Evolutionary conservation across 345 rosid species (phyloP), one percentile per base, ranked within the genome.

Genomic region (Viola odorata): DNA sequence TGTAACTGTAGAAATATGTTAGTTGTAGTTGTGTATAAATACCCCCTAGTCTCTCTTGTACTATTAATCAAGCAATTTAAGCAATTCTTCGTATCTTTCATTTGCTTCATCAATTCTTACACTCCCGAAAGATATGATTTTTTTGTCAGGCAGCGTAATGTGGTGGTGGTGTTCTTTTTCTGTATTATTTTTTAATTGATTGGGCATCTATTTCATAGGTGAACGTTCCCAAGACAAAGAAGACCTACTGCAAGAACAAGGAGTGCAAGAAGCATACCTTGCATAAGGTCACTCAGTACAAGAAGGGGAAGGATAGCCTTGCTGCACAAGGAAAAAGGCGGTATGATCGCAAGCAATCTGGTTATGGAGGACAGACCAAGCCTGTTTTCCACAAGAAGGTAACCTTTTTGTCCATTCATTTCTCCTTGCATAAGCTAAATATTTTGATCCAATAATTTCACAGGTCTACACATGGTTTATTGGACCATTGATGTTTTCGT

Each of bases 211-310:
- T 41, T 41, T 60, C 7, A 42, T 64, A 87, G 96, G 96, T 88
- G 84, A 88, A 88, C 67, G 82, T 85, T 66, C 92, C 92, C 3
- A 85, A 88, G 78, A 88, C 92, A 0, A 88, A 88, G 91, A 88
- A 88, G 75, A 67, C 71, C 32, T 60, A 53, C 50, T 67, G 65
- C 54, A 67, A 67, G 41, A 44, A 23, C 65, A 67, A 67, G 65
- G 65, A 67, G 45, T 53, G 71, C 65, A n/a, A 39, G 4, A 60
- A 67, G 45, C 70, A 67, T 58, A 55, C 66, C 11, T 41, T 69
- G 52, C 67, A 62, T 38, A 57, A 61, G 57, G 61, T 68, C 8
- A 68, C 66, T 12, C 71, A 68, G 13, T 68, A 55, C 61, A 68
- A 68, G 42, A 68, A 68, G 36, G 56, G 66, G 13, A 68, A 68